Evolutionary conservation across 345 rosid genomes (phyloP).

Genomic region (Linum trigynum): DNA sequence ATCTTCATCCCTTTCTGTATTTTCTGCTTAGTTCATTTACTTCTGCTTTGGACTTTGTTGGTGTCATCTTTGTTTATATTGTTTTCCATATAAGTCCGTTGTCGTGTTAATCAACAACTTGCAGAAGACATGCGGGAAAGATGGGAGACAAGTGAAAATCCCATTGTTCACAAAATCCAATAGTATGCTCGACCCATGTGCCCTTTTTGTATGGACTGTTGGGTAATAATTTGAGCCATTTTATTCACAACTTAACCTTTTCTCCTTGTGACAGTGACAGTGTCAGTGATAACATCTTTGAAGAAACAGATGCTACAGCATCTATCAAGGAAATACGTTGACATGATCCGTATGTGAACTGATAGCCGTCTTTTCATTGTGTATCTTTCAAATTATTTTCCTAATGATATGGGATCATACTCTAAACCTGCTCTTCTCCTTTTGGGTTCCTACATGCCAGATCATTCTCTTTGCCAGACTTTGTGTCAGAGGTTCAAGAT

Average conservation of each 20-base stretch:
- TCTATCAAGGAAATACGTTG: slow-evolving; percentile 73
- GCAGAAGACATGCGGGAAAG: slow-evolving; percentile 86
- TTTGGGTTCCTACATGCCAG: background rate
- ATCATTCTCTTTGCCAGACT: background rate
- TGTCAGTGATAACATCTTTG: slow-evolving; percentile 62
- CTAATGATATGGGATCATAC: too few relatives aligned
- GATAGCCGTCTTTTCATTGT: slow-evolving; percentile 1
- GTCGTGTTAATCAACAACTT: slow-evolving; percentile 41
- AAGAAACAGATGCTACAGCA: slow-evolving; percentile 85
- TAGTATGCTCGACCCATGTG: slow-evolving; percentile 41
- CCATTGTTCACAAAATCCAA: slow-evolving; percentile 91
- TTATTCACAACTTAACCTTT: slow-evolving; percentile 6
- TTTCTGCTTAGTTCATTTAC: background rate
- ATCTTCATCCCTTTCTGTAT: background rate
- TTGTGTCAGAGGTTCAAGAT: background rate
- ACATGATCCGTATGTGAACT: slow-evolving; percentile 72
- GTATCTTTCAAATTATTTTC: background rate
- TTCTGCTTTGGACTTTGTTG: background rate
- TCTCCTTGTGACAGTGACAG: slow-evolving; percentile 50
- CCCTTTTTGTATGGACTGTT: background rate
- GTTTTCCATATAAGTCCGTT: background rate
- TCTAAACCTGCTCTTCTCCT: too few relatives aligned
- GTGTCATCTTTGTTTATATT: background rate
- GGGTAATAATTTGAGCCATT: background rate
- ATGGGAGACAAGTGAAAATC: slow-evolving; percentile 97